phyloP scores from a whole-genome alignment of 306 rosid genomes.

The Acacia crassicarpa region DNA sequence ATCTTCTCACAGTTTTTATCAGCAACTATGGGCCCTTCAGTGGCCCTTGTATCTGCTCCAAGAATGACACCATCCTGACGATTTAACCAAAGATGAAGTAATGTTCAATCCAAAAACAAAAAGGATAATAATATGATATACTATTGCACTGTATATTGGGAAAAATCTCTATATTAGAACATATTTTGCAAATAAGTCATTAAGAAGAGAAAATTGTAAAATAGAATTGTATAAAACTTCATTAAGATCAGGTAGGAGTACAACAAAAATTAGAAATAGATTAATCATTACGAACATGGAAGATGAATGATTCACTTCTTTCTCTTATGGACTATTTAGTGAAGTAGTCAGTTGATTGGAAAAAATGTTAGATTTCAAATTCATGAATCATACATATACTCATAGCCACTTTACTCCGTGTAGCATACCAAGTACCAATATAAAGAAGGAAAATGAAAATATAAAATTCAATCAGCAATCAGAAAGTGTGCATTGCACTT shows the following conservation, averaged over 20 bases:
- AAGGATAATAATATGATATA: not conserved
- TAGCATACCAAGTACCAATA: not conserved
- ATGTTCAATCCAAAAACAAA: not conserved
- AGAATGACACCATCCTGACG: conserved; percentile 93
- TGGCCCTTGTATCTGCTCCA: conserved; percentile 98
- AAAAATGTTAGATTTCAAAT: not conserved
- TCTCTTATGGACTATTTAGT: not conserved
- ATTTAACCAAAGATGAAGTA: not conserved
- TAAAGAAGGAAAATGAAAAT: not conserved
- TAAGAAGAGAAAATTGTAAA: not conserved
- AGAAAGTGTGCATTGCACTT: not conserved
- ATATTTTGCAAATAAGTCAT: not conserved
- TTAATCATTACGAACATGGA: not conserved
- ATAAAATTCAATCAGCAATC: not conserved
- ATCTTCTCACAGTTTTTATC: conserved; percentile 97
- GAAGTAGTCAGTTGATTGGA: not conserved
- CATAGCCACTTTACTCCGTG: not conserved
- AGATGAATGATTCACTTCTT: not conserved
- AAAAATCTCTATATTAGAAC: conserved; percentile 14
- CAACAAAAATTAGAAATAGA: not conserved
- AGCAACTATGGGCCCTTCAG: conserved; percentile 90
- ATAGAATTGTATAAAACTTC: not conserved
- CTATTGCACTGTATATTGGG: not conserved
- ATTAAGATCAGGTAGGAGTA: not conserved
- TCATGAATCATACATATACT: not conserved